Percentiles rank a stretch among this genome's conserved stretches.
These are phyloP conservation scores for Clitoria ternatea DNA, from an alignment of 306 rosid species.

Conservation along the genomic window DNA sequence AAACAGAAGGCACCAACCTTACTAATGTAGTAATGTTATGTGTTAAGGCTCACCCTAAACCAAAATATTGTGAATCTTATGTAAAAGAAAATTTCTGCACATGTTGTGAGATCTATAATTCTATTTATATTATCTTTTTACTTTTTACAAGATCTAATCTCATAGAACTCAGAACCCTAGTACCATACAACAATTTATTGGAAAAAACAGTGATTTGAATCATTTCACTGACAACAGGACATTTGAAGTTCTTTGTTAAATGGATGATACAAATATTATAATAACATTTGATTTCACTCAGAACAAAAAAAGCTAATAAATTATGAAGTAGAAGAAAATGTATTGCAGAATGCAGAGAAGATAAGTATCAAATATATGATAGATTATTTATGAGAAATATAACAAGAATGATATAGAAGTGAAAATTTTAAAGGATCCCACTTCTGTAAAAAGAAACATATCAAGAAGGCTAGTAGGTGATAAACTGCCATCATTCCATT, in stretches of 20 bases:
- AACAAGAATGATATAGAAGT: not conserved
- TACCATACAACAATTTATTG: not conserved
- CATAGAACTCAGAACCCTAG: not conserved
- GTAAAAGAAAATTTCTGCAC: not conserved
- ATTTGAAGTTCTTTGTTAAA: not conserved
- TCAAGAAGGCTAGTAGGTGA: constrained; percentile 6
- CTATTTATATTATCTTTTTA: not conserved
- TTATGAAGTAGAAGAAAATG: not conserved
- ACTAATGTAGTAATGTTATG: too few species aligned
- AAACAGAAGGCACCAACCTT: not conserved
- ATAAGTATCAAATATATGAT: not conserved
- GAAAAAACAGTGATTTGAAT: not conserved
- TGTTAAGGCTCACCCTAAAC: not conserved
- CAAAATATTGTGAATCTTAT: not conserved
- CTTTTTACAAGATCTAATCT: not conserved
- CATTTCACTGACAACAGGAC: not conserved
- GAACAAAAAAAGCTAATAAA: not conserved
- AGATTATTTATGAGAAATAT: not conserved
- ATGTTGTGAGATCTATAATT: not conserved
- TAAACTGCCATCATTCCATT: not conserved
- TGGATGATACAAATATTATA: not conserved
- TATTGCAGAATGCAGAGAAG: not conserved
- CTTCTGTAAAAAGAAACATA: not conserved
- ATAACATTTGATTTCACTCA: not conserved
- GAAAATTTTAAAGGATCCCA: not conserved